phyloP scores from a whole-genome alignment of 2,329 filamentous ascomycete genomes.

The Fusarium mexicanum region DNA sequence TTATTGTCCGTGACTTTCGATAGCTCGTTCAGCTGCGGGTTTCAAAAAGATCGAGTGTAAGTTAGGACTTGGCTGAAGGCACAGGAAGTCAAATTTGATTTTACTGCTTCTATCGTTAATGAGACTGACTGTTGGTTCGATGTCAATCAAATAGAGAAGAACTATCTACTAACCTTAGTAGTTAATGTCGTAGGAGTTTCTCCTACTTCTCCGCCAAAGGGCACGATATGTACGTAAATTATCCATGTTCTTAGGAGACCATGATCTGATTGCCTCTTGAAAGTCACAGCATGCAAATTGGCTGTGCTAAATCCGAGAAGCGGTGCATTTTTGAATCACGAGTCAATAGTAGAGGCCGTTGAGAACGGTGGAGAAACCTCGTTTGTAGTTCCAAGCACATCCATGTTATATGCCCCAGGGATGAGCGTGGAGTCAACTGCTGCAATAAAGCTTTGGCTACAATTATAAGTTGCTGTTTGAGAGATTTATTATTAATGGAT shows the following conservation, averaged over 20 bases:
- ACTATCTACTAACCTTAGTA: no score
- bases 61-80: background rate
- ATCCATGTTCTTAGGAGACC: background rate
- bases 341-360: constrained; percentile 10
- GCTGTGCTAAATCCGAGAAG: constrained; percentile 6
- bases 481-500: constrained; percentile 16
- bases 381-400: constrained; percentile 15
- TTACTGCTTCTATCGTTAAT: background rate
- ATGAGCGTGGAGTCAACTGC: constrained; percentile 20
- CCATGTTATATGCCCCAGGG: constrained; percentile 25
- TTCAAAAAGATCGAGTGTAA: background rate
- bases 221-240: background rate
- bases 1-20: background rate
- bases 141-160: background rate
- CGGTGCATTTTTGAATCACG: constrained; percentile 34
- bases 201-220: constrained; percentile 1
- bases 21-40: background rate
- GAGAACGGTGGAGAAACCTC: constrained; percentile 32
- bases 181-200: background rate
- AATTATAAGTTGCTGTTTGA: background rate
- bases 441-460: constrained; percentile 5
- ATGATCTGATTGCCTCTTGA: constrained; percentile 30
- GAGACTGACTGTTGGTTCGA: constrained; percentile 10
- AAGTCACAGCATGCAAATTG: background rate
- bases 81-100: background rate